Conservation (phyloP, 2,329 filamentous ascomycete genomes). For the Balansia obtecta region DNA sequence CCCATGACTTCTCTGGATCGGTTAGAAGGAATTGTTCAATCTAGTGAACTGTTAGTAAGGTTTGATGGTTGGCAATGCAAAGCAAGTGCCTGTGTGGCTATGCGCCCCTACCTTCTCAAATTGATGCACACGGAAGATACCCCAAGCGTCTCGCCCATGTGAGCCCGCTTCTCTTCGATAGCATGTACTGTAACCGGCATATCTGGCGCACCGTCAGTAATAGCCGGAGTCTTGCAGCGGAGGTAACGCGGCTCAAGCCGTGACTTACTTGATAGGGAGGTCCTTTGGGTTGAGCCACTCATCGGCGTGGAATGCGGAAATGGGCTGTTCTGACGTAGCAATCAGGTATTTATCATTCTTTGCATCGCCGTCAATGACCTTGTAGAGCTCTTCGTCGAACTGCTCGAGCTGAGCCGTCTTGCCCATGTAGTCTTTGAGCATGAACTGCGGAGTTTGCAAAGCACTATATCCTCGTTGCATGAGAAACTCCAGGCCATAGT, state of each 20-base stretch:
- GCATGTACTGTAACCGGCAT: slow-evolving; percentile 85
- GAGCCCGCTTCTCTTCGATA: slow-evolving; percentile 92
- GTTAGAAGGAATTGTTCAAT: slow-evolving; percentile 71
- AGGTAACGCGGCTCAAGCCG: not conserved
- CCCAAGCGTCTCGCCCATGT: slow-evolving; percentile 83
- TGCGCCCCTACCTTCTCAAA: slow-evolving; percentile 66
- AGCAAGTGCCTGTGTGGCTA: not conserved
- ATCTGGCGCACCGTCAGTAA: slow-evolving; percentile 44
- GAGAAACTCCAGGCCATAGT: slow-evolving; percentile 89
- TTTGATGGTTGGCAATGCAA: not conserved
- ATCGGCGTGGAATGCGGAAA: slow-evolving; percentile 83
- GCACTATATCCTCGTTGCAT: slow-evolving; percentile 68
- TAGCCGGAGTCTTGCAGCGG: not conserved
- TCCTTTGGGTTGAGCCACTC: slow-evolving; percentile 84
- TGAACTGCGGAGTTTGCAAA: slow-evolving; percentile 83
- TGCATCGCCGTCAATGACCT: slow-evolving; percentile 79
- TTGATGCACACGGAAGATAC: slow-evolving; percentile 94
- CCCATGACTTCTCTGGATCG: slow-evolving; percentile 84
- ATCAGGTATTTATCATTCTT: slow-evolving; percentile 72
- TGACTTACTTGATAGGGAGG: slow-evolving; percentile 65
- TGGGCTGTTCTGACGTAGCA: slow-evolving; percentile 86
- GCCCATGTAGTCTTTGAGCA: slow-evolving; percentile 90
- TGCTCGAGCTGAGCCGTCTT: slow-evolving; percentile 96
- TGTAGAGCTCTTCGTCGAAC: slow-evolving; percentile 97
- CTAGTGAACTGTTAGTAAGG: slow-evolving; percentile 10